Conservation (phyloP, 768 basidiomycete genomes). For the Mycena galericulata region DNA sequence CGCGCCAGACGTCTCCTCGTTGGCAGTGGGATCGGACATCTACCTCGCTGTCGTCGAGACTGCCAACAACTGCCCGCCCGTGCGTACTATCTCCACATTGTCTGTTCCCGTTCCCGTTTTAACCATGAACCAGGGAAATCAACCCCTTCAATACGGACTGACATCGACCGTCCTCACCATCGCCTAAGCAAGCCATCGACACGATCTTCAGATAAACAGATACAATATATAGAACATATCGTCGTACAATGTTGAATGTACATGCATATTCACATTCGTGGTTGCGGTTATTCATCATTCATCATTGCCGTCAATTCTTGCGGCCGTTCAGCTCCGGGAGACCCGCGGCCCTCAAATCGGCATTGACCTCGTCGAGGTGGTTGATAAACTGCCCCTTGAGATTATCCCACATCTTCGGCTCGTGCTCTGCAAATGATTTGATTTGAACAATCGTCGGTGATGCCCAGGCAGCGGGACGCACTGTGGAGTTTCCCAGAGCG, state of each 20-base stretch:
- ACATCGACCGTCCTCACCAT: conserved; percentile 17
- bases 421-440: conserved; percentile 57
- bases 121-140: conserved; percentile 19
- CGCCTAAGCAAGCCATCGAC: not conserved
- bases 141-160: conserved; percentile 35
- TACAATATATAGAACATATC: not conserved
- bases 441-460: not conserved
- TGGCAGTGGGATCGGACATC: conserved; percentile 18
- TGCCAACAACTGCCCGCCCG: conserved; percentile 36
- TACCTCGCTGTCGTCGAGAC: conserved; percentile 39
- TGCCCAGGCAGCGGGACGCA: conserved; percentile 39
- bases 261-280: conserved; percentile 12
- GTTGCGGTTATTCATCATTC: too few species aligned
- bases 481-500: conserved; percentile 69
- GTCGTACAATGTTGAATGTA: not conserved
- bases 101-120: not conserved
- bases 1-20: conserved; percentile 23
- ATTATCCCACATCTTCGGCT: conserved; percentile 76
- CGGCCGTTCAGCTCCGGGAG: conserved; percentile 43
- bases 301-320: conserved; percentile 1
- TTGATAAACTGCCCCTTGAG: conserved; percentile 69
- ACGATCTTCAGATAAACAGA: not conserved
- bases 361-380: conserved; percentile 67
- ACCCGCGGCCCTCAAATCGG: conserved; percentile 56
- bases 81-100: too few species aligned